A percentile compares a stretch with the other conserved stretches of the same genome.
These are phyloP conservation scores for Aspergillus arachidicola DNA, from an alignment of 2,329 filamentous ascomycete species.

Conservation along the genomic window DNA sequence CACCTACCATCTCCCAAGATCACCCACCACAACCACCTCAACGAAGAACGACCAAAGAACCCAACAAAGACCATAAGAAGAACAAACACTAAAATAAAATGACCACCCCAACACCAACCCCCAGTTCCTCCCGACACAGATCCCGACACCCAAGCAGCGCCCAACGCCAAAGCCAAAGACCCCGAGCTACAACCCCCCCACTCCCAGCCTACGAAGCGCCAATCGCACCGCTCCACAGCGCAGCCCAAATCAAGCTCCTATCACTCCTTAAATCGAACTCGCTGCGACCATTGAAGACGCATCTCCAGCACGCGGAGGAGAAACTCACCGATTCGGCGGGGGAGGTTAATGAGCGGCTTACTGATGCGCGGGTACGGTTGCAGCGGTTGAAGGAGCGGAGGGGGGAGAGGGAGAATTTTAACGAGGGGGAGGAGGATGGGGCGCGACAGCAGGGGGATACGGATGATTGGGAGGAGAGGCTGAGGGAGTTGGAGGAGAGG, in stretches of 20 bases:
- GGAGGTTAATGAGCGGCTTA: slow-evolving; percentile 59
- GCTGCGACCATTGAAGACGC: slow-evolving; percentile 49
- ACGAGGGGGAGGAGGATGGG: slow-evolving; percentile 30
- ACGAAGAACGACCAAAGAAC: no score
- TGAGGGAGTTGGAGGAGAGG: slow-evolving; percentile 47
- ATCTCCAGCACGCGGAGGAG: slow-evolving; percentile 50
- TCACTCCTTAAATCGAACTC: slow-evolving; percentile 46
- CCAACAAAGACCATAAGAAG: no score
- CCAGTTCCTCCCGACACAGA: slow-evolving; percentile 2
- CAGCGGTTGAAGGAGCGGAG: slow-evolving; percentile 38
- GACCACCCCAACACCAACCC: not conserved
- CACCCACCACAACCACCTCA: not conserved
- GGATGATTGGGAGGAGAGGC: slow-evolving; percentile 40
- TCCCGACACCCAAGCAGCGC: not conserved
- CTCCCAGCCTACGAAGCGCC: slow-evolving; percentile 58
- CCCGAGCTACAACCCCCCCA: slow-evolving; percentile 12
- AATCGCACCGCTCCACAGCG: slow-evolving; percentile 52
- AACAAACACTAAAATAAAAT: not conserved
- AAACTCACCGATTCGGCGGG: slow-evolving; percentile 54
- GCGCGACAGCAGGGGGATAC: slow-evolving; percentile 24
- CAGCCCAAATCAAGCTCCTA: slow-evolving; percentile 51
- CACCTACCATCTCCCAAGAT: not conserved
- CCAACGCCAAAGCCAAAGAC: not conserved
- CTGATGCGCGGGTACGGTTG: slow-evolving; percentile 41
- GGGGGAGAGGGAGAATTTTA: slow-evolving; percentile 22